phyloP scores from a whole-genome alignment of 495 filamentous ascomycete species.

The Aspergillus ellipticus region DNA sequence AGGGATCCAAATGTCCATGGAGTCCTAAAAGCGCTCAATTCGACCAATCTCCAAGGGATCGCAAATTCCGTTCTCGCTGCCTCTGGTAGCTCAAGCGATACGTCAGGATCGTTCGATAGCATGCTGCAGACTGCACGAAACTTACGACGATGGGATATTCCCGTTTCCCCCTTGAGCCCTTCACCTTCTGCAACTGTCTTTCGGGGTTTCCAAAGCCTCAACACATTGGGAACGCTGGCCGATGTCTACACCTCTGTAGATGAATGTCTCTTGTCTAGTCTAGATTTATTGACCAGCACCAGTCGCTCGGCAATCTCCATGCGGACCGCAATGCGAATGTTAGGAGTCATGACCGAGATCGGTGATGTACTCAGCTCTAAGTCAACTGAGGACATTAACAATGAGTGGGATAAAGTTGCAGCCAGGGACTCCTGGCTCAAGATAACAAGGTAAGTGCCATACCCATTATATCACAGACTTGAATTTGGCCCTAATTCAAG shows the following conservation, averaged over 20 bases:
- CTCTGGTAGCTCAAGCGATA: conserved; percentile 24
- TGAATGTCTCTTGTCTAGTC: conserved; percentile 58
- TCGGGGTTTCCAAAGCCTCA: conserved; percentile 72
- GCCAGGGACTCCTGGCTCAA: conserved; percentile 72
- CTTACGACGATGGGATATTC: conserved; percentile 90
- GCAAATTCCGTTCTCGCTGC: conserved; percentile 42
- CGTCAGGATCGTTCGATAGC: conserved; percentile 52
- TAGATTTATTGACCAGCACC: conserved; percentile 53
- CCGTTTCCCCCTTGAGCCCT: conserved; percentile 57
- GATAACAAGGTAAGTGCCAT: conserved; percentile 58
- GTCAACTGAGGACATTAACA: conserved; percentile 56
- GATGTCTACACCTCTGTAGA: conserved; percentile 54
- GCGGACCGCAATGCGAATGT: conserved; percentile 60
- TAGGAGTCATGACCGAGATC: conserved; percentile 77
- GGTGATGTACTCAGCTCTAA: conserved; percentile 67
- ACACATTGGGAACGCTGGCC: conserved; percentile 56
- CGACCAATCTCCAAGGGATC: conserved; percentile 46
- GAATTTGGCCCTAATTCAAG: conserved; percentile 10
- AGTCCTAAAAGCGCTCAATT: conserved; percentile 41
- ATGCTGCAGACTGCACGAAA: conserved; percentile 80
- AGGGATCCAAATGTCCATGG: conserved; percentile 44
- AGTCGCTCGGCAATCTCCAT: conserved; percentile 57
- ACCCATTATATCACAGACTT: conserved; percentile 15
- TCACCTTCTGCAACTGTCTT: conserved; percentile 69
- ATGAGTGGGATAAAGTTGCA: conserved; percentile 59